Percentiles rank a stretch among this genome's conserved stretches.
Evolutionary conservation across 345 rosid genomes (phyloP).

Genomic region (Dimocarpus longan): DNA sequence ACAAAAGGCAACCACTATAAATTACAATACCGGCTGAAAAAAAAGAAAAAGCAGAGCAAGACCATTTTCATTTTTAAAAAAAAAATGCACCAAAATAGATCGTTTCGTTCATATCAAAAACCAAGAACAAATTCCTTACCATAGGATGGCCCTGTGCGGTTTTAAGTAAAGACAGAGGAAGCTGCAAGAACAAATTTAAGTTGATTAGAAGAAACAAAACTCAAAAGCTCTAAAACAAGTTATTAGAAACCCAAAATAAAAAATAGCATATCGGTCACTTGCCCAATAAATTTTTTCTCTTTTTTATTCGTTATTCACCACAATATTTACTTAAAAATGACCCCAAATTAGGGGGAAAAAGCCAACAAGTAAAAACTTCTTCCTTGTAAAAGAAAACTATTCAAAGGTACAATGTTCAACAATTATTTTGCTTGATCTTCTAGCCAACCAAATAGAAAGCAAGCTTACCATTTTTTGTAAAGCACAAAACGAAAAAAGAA

Average conservation of each 20-base stretch:
- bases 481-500: neutral
- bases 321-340: no score
- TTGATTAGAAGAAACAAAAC: neutral
- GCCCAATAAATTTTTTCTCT: no score
- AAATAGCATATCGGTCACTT: no score
- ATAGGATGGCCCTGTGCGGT: constrained; percentile 90
- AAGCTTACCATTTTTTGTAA: constrained; percentile 15
- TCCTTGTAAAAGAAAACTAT: no score
- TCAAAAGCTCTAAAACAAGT: neutral
- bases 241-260: neutral
- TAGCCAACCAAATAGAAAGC: neutral
- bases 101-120: neutral
- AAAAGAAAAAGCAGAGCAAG: neutral
- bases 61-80: neutral
- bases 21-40: constrained; percentile 20
- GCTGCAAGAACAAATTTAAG: constrained; percentile 37
- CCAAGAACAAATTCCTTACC: constrained; percentile 38
- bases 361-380: no score
- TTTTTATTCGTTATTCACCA: no score
- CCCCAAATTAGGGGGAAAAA: no score
- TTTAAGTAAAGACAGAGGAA: constrained; percentile 79
- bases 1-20: constrained; percentile 27
- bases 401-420: no score
- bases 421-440: neutral
- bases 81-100: neutral